Percentiles rank a stretch among this genome's conserved stretches.
phyloP scores from a whole-genome alignment of 345 rosid genomes.

The Angophora floribunda region DNA sequence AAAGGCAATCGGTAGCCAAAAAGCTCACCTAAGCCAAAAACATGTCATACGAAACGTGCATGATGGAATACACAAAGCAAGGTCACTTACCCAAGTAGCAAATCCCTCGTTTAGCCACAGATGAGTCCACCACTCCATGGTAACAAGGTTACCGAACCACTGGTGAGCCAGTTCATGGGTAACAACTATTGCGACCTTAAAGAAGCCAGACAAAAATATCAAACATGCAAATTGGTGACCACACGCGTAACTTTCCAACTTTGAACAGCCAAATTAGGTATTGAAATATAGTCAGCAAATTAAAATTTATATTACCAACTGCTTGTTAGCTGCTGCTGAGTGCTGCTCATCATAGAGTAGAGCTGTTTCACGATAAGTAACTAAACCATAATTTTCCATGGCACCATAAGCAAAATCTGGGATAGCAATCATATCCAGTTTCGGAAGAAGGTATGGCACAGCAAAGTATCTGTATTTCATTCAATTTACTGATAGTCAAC shows the following conservation, averaged over 20 bases:
- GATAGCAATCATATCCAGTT: conserved; percentile 93
- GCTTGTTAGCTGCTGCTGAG: conserved; percentile 98
- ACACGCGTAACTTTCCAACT: not conserved
- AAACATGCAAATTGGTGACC: not conserved
- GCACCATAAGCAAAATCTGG: conserved; percentile 98
- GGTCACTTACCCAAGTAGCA: conserved; percentile 71
- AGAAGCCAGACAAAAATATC: not conserved
- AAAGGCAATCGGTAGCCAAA: conserved; percentile 80
- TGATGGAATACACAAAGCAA: conserved; percentile 7
- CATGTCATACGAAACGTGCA: not conserved
- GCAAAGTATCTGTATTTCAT: conserved; percentile 62
- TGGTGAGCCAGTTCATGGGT: conserved; percentile 99
- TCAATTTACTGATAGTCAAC: not conserved
- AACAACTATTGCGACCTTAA: conserved; percentile 84
- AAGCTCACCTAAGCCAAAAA: conserved; percentile 74
- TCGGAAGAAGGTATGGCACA: conserved; percentile 79
- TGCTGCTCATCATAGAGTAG: conserved; percentile 86
- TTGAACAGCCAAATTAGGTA: not conserved
- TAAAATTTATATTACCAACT: conserved; percentile 36
- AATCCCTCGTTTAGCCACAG: conserved; percentile 98
- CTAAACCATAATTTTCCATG: conserved; percentile 98
- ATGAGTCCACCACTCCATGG: conserved; percentile 99
- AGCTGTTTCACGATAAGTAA: conserved; percentile 88
- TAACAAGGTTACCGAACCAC: conserved; percentile 99
- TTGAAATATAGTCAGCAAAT: not conserved